phyloP scores from a whole-genome alignment of 1,139 yeast genomes.

The Yamadazyma atlantica region DNA sequence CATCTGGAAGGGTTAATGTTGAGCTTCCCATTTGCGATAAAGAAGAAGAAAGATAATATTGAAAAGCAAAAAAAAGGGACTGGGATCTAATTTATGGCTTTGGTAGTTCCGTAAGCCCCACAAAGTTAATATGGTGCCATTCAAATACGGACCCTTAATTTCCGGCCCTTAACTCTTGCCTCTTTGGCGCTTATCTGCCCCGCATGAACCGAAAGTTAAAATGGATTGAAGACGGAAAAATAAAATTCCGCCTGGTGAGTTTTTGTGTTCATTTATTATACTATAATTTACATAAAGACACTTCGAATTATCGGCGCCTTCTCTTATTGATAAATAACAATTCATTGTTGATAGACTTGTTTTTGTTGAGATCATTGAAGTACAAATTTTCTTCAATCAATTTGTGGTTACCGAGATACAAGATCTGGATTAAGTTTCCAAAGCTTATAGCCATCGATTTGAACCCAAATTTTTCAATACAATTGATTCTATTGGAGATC shows the following conservation, averaged over 20 bases:
- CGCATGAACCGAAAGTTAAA: no score
- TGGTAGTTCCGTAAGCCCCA: no score
- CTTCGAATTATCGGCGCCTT: constrained; percentile 23
- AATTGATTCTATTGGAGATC: constrained; percentile 44
- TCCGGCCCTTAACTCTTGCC: no score
- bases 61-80: constrained; percentile 7
- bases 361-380: constrained; percentile 25
- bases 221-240: no score
- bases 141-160: no score
- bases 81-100: constrained; percentile 98
- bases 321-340: constrained; percentile 53
- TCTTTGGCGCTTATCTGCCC: no score
- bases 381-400: constrained; percentile 43
- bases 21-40: background rate
- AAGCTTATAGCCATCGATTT: constrained; percentile 74
- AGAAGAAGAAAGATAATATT: background rate
- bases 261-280: no score
- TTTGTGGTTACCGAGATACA: constrained; percentile 66
- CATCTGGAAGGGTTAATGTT: constrained; percentile 7
- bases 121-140: no score
- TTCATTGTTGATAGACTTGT: constrained; percentile 24
- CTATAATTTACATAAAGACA: background rate
- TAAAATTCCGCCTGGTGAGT: background rate
- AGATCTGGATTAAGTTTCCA: constrained; percentile 68
- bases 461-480: constrained; percentile 64